Conservation (phyloP, 2,329 filamentous ascomycete species). For the Fusarium gaditjirri region DNA sequence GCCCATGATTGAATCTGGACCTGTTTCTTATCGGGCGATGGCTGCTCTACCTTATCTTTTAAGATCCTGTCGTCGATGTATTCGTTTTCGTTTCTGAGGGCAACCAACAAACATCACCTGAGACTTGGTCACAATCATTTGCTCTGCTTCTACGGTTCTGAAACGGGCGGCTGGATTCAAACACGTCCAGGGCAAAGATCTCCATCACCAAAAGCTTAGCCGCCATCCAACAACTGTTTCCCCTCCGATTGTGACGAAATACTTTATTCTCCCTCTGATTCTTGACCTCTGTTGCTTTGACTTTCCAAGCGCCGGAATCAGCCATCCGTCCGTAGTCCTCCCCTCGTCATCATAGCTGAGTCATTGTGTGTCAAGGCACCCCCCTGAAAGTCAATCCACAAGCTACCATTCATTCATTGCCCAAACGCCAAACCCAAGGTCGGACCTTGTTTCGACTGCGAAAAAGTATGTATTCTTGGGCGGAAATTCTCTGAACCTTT, state of each 20-base stretch:
- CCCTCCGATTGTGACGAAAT: neutral
- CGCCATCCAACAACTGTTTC: conserved; percentile 6
- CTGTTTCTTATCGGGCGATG: conserved; percentile 7
- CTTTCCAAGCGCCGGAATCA: conserved; percentile 12
- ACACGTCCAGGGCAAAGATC: neutral
- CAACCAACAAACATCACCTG: neutral
- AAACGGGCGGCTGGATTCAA: conserved; percentile 12
- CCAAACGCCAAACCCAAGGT: conserved; percentile 9
- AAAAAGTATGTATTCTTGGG: neutral
- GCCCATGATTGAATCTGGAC: conserved; percentile 14
- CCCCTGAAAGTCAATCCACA: conserved; percentile 33
- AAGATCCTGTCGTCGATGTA: neutral
- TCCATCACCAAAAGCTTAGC: conserved; percentile 11
- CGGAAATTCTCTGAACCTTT: neutral
- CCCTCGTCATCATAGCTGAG: conserved; percentile 22
- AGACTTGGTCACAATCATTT: conserved; percentile 3
- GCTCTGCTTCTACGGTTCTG: conserved; percentile 3
- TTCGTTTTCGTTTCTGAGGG: conserved; percentile 14
- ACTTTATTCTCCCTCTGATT: neutral
- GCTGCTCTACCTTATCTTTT: neutral
- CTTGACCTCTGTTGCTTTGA: neutral
- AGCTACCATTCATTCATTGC: neutral
- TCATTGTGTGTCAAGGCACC: conserved; percentile 11
- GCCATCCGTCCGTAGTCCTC: conserved; percentile 1
- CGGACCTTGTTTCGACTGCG: conserved; percentile 2